Evolutionary conservation across 768 basidiomycete genomes (phyloP), one percentile per base, ranked within the genome.

Genomic region (Crassisporium funariophilum): DNA sequence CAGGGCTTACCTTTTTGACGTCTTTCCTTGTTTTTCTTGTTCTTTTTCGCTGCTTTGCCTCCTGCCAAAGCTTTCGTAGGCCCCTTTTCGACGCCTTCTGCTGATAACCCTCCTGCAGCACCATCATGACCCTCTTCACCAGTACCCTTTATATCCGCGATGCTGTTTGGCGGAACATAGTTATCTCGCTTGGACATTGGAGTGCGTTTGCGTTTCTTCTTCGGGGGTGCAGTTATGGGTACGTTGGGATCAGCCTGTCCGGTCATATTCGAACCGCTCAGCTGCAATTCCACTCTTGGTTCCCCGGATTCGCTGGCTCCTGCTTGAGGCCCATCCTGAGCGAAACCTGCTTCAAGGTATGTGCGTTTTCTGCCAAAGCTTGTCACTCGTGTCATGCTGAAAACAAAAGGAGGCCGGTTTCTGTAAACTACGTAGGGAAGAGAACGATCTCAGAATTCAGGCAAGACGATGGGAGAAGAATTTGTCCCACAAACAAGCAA

Each of bases 361-460:
- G 81, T 84, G 40, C 88, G 71, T 61, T 91, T 91, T 43, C 77
- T 75, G n/a, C 83, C 84, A 62, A 90, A 76, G 55, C 81, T 83
- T 7, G 89, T 88, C 46, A 83, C 69, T 34, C 88, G 79, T 11
- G 88, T 89, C 88, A 91, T 90, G 31, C 4, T 5, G 27, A 22
- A n/a, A n/a, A n/a, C n/a, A n/a, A n/a, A n/a, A n/a, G n/a, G n/a
- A n/a, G n/a, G n/a, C n/a, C 5, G 29, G 10, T 3, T 31, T 29
- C 27, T 7, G 27, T 29, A 13, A 29, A 7, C 13, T 29, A n/a
- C n/a, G n/a, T n/a, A n/a, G n/a, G n/a, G n/a, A n/a, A n/a, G n/a
- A n/a, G n/a, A n/a, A n/a, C n/a, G n/a, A n/a, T n/a, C n/a, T n/a
- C n/a, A n/a, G n/a, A n/a, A n/a, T n/a, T n/a, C n/a, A n/a, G n/a